Evolutionary conservation across 2,329 filamentous ascomycete genomes (phyloP), one percentile per base, ranked within the genome.

Genomic region (Fusarium mangiferae): DNA sequence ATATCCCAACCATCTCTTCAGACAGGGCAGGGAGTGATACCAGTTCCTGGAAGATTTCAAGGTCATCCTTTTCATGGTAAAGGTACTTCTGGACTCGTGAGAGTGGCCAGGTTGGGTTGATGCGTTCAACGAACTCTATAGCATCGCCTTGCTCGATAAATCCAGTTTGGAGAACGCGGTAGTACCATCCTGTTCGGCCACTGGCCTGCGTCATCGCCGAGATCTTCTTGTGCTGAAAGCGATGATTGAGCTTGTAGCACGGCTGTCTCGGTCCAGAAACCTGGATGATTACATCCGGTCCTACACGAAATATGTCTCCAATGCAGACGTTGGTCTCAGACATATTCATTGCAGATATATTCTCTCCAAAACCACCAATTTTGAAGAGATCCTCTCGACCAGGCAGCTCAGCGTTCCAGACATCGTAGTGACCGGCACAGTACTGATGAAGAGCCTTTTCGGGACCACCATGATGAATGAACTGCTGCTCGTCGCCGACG

Each of bases 241-340:
- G 73, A 24, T 75, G 70, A 9, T 75, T 75, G 24, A 75, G 70
- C 62, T 75, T 75, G 20, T 64, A 75, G 30, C 73, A 75, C 7
- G 73, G 73, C 20, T 75, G 73, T 24, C 73, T 49, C 14, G 73
- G 73, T 9, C 65, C 62, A 36, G 72, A 64, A 13, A 75, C 73
- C 51, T 75, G 65, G 9, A 75, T 56, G 8, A 57, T 26, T 4
- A 71, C 73, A n/a, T 68, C 58, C 10, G 22, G 24, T 8, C 73
- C 73, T 26, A 75, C 39, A 20, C 57, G 61, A 30, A 63, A 75
- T 7, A 45, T 17, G 38, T 75, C 73, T 7, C 73, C 73, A n/a
- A 75, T 68, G 12, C 73, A 75, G 42, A 75, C 70, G 33, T 75
- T 75, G 3, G 61, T 26, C 39, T 75, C 73, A 6, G 61, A 61